Evolutionary conservation across 2,329 filamentous ascomycete species (phyloP).

Genomic region (Colletotrichum orchidophilum): DNA sequence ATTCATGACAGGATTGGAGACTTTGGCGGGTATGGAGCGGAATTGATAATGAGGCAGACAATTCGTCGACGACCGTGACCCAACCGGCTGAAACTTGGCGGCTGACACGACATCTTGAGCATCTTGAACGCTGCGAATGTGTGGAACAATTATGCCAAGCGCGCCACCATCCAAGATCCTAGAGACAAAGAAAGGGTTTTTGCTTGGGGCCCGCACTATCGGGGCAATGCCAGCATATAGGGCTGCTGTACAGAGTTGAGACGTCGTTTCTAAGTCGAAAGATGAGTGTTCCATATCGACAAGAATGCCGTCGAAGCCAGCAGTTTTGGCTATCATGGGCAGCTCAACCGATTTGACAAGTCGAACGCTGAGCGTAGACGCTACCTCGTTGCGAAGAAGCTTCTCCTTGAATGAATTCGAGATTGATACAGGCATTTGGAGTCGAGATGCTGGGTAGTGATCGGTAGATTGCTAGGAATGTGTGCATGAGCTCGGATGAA

Average conservation of each 20-base stretch:
- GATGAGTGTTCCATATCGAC: conserved; percentile 56
- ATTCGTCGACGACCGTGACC: conserved; percentile 46
- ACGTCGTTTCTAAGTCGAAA: conserved; percentile 46
- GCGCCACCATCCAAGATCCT: conserved; percentile 52
- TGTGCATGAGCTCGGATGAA: too few relatives aligned
- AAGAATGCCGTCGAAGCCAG: conserved; percentile 52
- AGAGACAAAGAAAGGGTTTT: conserved; percentile 48
- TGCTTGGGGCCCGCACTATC: conserved; percentile 51
- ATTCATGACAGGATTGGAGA: conserved; percentile 47
- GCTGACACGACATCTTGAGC: conserved; percentile 46
- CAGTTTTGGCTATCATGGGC: conserved; percentile 49
- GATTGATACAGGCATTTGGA: conserved; percentile 36
- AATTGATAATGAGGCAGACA: conserved; percentile 48
- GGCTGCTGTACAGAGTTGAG: conserved; percentile 50
- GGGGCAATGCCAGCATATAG: conserved; percentile 50
- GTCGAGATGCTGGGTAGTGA: neutral
- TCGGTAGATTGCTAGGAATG: too few relatives aligned
- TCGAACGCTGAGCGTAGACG: conserved; percentile 41
- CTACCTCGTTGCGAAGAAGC: conserved; percentile 39
- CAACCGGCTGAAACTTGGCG: conserved; percentile 49
- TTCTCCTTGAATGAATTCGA: conserved; percentile 40
- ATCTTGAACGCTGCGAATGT: conserved; percentile 49
- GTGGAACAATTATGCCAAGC: conserved; percentile 51
- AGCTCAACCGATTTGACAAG: conserved; percentile 47
- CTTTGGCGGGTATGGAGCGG: conserved; percentile 42